Percentiles rank a stretch among this genome's conserved stretches.
These are phyloP conservation scores for Fusarium concolor DNA, from an alignment of 2,329 filamentous ascomycete genomes.

Conservation along the genomic window DNA sequence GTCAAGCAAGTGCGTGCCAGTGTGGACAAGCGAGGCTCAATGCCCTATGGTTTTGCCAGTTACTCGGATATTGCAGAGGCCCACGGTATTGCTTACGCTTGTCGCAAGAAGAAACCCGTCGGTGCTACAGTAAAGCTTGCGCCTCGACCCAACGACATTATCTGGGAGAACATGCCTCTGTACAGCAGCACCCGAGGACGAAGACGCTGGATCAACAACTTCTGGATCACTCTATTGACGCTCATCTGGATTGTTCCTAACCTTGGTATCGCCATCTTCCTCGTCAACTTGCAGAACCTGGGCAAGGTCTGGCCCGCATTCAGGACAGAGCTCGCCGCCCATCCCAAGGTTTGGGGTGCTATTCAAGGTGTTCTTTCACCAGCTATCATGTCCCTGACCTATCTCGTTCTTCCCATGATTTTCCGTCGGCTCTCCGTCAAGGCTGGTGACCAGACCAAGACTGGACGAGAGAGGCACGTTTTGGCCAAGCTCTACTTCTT, in stretches of 20 bases:
- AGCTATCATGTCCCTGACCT: constrained; percentile 86
- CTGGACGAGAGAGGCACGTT: constrained; percentile 90
- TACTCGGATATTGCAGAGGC: constrained; percentile 90
- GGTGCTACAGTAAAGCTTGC: constrained; percentile 83
- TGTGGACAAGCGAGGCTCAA: constrained; percentile 87
- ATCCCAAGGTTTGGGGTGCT: constrained; percentile 81
- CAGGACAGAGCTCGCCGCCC: constrained; percentile 67
- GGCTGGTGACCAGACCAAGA: constrained; percentile 92
- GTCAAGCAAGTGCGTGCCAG: constrained; percentile 85
- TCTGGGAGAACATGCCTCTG: constrained; percentile 93
- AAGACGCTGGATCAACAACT: constrained; percentile 80
- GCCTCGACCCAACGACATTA: constrained; percentile 88
- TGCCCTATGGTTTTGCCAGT: constrained; percentile 94
- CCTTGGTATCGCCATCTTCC: constrained; percentile 91
- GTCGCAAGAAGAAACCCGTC: constrained; percentile 82
- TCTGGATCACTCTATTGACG: constrained; percentile 87
- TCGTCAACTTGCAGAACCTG: constrained; percentile 86
- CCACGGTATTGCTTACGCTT: constrained; percentile 85
- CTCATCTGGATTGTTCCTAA: constrained; percentile 92
- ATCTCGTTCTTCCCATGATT: constrained; percentile 87
- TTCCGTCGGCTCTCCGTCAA: constrained; percentile 88
- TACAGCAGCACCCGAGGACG: constrained; percentile 75
- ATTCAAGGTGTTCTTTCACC: constrained; percentile 94
- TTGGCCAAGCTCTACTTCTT: constrained; percentile 91
- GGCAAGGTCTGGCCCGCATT: constrained; percentile 85